Base-by-base conservation (phyloP, 2,329 filamentous ascomycete species). In the Fusarium devonianum region DNA sequence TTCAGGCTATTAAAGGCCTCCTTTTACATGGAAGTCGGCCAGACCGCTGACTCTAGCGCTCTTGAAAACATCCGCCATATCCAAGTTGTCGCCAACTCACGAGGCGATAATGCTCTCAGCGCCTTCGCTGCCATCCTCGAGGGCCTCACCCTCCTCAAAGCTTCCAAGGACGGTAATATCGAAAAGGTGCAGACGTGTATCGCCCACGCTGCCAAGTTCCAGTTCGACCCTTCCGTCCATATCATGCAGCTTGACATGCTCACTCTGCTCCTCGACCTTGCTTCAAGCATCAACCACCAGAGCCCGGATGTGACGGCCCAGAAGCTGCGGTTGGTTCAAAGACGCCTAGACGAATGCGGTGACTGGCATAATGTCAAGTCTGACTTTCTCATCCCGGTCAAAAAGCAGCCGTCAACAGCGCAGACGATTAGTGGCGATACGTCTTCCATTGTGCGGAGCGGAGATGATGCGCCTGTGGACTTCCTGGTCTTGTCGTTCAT, bases 1-100 rank as follows among this genome's bases (percentile, higher is more conserved):
- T 88, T 92, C 62, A 84, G 88, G 7, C 84, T 93, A 34, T 72
- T 92, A 11, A 88, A 89, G 58, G 83, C 87, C 0, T 84, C 87
- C 0, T 80, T 92, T 34, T 83, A 87, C 50, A 73, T 90, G 38
- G 81, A 89, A 59, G 77, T 79, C 35, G 77, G 80, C 4, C 82
- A 75, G 32, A 77, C 80, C 8, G 78, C 82, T 10, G 89, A 92
- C 49, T 76, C 78, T 2, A 77, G 83, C 36, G 79, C 86, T 0
- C 71, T 91, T 3, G 86, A 90, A 14, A 88, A 90, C 58, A 74
- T 92, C n/a, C 81, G 82, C 41, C 78, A 79, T 18, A 84, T 92
- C 19, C 74, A 80, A 3, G 71, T 69, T 6, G 75, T 87, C 41
- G 87, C 89, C 7, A 78, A 78, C 28, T 75, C 79, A 17, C 77